phyloP scores from a whole-genome alignment of 1,284 basidiomycete species.

The Salmacisia buchloeana region DNA sequence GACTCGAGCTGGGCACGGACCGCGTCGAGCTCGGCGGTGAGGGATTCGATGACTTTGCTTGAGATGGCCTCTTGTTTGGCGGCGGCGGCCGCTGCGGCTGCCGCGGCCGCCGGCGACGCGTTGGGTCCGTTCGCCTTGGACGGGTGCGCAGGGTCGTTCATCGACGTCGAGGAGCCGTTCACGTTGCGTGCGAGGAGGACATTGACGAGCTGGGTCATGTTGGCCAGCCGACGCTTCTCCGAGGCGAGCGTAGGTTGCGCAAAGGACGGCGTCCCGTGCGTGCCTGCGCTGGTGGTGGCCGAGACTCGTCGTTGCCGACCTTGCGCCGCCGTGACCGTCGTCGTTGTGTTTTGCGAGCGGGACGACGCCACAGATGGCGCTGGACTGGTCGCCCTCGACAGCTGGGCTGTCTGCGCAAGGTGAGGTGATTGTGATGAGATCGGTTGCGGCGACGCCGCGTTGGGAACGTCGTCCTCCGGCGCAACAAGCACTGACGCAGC shows the following conservation, averaged over 20 bases:
- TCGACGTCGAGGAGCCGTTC: neutral
- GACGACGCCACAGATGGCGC: neutral
- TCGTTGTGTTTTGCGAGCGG: neutral
- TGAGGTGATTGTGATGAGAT: neutral
- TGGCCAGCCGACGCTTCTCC: constrained; percentile 4
- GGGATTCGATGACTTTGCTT: constrained; percentile 26
- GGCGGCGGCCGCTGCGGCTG: neutral
- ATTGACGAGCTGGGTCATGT: constrained; percentile 6
- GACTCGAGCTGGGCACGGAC: constrained; percentile 61
- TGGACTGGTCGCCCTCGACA: neutral
- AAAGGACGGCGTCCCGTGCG: too few relatives aligned
- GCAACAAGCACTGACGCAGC: too few relatives aligned
- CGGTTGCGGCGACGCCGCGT: too few relatives aligned
- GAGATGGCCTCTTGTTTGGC: constrained; percentile 5
- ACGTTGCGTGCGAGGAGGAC: neutral
- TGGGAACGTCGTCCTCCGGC: too few relatives aligned
- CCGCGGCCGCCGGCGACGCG: neutral
- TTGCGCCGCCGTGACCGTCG: neutral
- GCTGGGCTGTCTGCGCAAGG: neutral
- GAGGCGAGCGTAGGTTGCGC: constrained; percentile 5
- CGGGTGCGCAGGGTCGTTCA: constrained; percentile 1
- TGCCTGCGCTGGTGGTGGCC: neutral
- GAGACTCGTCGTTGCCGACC: neutral
- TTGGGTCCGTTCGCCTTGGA: neutral
- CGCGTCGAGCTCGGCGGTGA: constrained; percentile 28